Percentiles rank a stretch among this genome's conserved stretches.
These are phyloP conservation scores for Chlamydomonas sphaeroides DNA, from an alignment of 139 green algal genomes.

Conservation along the genomic window DNA sequence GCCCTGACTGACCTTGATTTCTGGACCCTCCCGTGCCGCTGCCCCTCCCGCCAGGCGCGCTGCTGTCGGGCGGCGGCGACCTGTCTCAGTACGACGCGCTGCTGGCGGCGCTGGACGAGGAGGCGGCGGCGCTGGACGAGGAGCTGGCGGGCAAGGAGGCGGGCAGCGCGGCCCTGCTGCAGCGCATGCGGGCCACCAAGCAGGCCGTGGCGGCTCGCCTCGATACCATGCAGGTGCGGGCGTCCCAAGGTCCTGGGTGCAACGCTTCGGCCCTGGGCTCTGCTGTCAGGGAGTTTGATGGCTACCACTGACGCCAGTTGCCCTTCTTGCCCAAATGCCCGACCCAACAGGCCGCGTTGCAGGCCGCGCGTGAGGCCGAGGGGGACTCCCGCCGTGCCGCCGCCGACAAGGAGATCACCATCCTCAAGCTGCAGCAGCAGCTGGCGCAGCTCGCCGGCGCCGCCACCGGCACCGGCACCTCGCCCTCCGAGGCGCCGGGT, in stretches of 20 bases:
- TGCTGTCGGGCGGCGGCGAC: constrained; percentile 1
- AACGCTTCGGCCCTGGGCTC: too few species aligned
- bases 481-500: background rate
- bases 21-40: too few species aligned
- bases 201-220: constrained; percentile 5
- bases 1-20: too few species aligned
- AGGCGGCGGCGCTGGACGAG: constrained; percentile 30
- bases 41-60: background rate
- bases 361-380: constrained; percentile 3
- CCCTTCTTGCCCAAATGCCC: too few species aligned
- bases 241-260: too few species aligned
- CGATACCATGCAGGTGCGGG: background rate
- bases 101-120: constrained; percentile 41
- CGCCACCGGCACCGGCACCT: background rate
- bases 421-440: constrained; percentile 34
- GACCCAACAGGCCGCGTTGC: background rate
- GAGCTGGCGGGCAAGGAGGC: constrained; percentile 43
- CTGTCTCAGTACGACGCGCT: constrained; percentile 39
- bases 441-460: background rate
- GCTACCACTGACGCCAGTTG: too few species aligned
- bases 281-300: too few species aligned
- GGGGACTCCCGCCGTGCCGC: constrained; percentile 1
- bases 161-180: background rate
- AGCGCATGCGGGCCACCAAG: constrained; percentile 25
- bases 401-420: constrained; percentile 9